Conservation (phyloP, 208 protist species). For the Leishmania martiniquensis region DNA sequence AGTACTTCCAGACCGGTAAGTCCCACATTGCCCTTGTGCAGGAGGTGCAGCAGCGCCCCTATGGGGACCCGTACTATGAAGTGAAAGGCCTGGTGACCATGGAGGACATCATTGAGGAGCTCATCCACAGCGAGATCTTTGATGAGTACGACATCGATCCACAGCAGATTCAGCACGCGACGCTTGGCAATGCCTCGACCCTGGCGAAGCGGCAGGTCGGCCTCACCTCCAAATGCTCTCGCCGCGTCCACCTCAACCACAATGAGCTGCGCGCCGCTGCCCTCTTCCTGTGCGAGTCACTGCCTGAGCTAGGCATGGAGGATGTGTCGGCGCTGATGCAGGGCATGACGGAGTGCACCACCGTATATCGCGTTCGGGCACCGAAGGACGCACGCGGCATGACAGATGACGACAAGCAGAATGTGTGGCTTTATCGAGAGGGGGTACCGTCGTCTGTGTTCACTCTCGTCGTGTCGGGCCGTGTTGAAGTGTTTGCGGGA, state of each 20-base stretch:
- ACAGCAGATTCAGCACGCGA: constrained; percentile 21
- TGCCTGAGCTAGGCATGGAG: constrained; percentile 75
- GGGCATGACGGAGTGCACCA: constrained; percentile 58
- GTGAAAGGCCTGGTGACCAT: constrained; percentile 96
- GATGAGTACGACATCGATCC: constrained; percentile 95
- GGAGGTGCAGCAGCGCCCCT: constrained; percentile 85
- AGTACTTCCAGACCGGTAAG: constrained; percentile 94
- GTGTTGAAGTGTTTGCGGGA: constrained; percentile 87
- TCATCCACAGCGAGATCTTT: constrained; percentile 97
- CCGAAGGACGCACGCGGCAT: constrained; percentile 81
- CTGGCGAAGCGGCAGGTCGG: constrained; percentile 70
- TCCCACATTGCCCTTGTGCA: constrained; percentile 95
- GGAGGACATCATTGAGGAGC: constrained; percentile 97
- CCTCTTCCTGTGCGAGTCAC: constrained; percentile 82
- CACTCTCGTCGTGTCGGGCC: constrained; percentile 85
- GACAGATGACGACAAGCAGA: constrained; percentile 78
- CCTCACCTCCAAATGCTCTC: constrained; percentile 76
- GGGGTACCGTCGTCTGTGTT: constrained; percentile 81
- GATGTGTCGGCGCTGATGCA: constrained; percentile 52
- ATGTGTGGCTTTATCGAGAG: constrained; percentile 91
- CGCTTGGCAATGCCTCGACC: constrained; percentile 11
- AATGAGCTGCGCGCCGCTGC: constrained; percentile 86
- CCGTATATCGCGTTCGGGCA: constrained; percentile 74
- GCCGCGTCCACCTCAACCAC: constrained; percentile 72
- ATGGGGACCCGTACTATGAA: constrained; percentile 95